Percentiles rank a stretch among this genome's conserved stretches.
Conservation (phyloP, 352 stramenopile species). For the Phytophthora niederhauseri region DNA sequence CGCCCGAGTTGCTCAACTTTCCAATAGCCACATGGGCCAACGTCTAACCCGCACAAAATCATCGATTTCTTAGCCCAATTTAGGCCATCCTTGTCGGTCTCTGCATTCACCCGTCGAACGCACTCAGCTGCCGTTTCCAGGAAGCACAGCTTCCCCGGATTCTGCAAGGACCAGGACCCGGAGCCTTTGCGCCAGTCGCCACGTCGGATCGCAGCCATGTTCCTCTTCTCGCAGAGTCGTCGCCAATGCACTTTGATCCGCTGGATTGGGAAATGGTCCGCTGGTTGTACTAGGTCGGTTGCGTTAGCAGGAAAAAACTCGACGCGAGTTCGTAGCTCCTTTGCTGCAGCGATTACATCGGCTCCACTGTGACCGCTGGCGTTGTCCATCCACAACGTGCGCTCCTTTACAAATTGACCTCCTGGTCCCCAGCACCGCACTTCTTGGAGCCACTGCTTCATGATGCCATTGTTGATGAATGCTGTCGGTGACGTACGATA, state of each 20-base stretch:
- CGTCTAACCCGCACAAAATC: not conserved
- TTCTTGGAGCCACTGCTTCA: not conserved
- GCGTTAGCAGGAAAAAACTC: not conserved
- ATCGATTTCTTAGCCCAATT: not conserved
- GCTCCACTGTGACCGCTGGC: conserved; percentile 1
- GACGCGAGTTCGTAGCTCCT: not conserved
- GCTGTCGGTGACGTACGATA: not conserved
- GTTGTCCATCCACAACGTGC: no score
- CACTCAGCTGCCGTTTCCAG: no score
- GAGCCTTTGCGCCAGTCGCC: no score
- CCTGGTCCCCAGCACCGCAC: not conserved
- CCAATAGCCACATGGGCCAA: not conserved
- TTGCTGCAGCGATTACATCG: not conserved
- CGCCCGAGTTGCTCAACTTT: not conserved
- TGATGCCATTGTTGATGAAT: conserved; percentile 7
- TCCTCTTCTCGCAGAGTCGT: not conserved
- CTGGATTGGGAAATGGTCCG: not conserved
- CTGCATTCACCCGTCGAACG: not conserved
- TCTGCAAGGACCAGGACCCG: no score
- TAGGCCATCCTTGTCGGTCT: not conserved
- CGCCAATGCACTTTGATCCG: not conserved
- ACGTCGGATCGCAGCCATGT: no score
- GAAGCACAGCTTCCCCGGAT: no score
- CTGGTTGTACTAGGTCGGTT: not conserved
- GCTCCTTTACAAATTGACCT: not conserved